Percentiles rank a stretch among this genome's conserved stretches.
Evolutionary conservation across 495 filamentous ascomycete species (phyloP).

Genomic region (Hypomontagnella monticulosa): DNA sequence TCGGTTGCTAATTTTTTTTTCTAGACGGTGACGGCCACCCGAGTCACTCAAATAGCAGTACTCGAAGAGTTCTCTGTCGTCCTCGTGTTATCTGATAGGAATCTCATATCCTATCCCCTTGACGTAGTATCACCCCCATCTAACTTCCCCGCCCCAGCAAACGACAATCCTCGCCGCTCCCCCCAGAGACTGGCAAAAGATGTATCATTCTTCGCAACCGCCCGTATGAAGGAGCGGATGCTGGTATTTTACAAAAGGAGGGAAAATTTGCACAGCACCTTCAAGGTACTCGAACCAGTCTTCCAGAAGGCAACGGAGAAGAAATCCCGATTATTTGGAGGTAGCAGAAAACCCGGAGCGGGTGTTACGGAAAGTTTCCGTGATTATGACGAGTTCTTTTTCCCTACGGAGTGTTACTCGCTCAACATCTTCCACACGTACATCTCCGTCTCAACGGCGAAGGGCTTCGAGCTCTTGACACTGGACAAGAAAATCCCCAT

Average conservation of each 20-base stretch:
- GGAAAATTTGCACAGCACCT: slow-evolving; percentile 88
- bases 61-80: slow-evolving; percentile 95
- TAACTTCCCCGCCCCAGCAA: slow-evolving; percentile 66
- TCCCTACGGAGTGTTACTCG: slow-evolving; percentile 92
- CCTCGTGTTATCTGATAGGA: slow-evolving; percentile 88
- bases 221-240: slow-evolving; percentile 94
- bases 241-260: slow-evolving; percentile 97
- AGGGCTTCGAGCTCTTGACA: slow-evolving; percentile 95
- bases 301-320: slow-evolving; percentile 86
- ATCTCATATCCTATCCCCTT: slow-evolving; percentile 92
- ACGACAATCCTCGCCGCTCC: slow-evolving; percentile 74
- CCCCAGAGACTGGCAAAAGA: slow-evolving; percentile 94
- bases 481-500: slow-evolving; percentile 94
- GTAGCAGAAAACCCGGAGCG: slow-evolving; percentile 54
- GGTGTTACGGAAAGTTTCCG: slow-evolving; percentile 95
- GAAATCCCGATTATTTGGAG: slow-evolving; percentile 73
- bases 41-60: slow-evolving; percentile 92
- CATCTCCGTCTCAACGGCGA: slow-evolving; percentile 87
- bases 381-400: slow-evolving; percentile 98
- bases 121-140: slow-evolving; percentile 84
- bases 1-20: slow-evolving; percentile 23
- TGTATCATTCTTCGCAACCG: slow-evolving; percentile 94
- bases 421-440: slow-evolving; percentile 96
- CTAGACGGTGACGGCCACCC: slow-evolving; percentile 74
- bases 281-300: slow-evolving; percentile 96